phyloP scores from a whole-genome alignment of 192 early-diverging fungal species.

The Mortierella claussenii region DNA sequence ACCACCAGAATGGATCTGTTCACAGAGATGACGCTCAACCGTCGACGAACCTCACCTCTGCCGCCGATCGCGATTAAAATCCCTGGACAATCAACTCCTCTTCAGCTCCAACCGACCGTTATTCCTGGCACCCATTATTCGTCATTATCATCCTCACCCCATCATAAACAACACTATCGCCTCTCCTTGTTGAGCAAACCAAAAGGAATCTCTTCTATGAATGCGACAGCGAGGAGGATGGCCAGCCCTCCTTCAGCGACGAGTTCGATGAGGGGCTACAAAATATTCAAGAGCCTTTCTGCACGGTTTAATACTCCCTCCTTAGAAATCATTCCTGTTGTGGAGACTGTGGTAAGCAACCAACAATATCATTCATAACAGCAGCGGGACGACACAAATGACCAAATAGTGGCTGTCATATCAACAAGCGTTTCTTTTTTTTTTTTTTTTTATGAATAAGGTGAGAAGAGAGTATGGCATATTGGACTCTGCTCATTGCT shows the following conservation, averaged over 20 bases:
- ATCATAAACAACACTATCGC: too few species aligned
- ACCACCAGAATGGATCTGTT: conserved; percentile 4
- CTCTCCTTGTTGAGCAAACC: too few species aligned
- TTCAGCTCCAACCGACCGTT: background rate
- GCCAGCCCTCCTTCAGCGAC: background rate
- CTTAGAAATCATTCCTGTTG: background rate
- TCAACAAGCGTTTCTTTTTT: too few species aligned
- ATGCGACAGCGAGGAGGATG: too few species aligned
- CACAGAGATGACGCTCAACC: conserved; percentile 1
- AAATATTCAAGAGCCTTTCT: conserved; percentile 7
- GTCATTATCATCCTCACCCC: background rate
- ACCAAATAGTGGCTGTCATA: too few species aligned
- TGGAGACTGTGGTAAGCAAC: conserved; percentile 15
- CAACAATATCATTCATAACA: background rate
- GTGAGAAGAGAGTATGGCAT: too few species aligned
- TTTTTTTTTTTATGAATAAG: conserved; percentile 6
- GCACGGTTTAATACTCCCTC: conserved; percentile 7
- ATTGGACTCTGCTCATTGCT: too few species aligned
- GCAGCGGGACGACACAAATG: too few species aligned
- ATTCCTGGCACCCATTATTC: too few species aligned
- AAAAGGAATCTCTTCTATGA: too few species aligned
- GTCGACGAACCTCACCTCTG: background rate
- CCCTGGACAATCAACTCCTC: background rate
- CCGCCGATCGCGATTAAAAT: conserved; percentile 8
- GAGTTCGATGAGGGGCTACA: background rate